These are phyloP conservation scores for Sparassis latifolia DNA, from an alignment of 1,284 basidiomycete genomes.

Conservation along the genomic window DNA sequence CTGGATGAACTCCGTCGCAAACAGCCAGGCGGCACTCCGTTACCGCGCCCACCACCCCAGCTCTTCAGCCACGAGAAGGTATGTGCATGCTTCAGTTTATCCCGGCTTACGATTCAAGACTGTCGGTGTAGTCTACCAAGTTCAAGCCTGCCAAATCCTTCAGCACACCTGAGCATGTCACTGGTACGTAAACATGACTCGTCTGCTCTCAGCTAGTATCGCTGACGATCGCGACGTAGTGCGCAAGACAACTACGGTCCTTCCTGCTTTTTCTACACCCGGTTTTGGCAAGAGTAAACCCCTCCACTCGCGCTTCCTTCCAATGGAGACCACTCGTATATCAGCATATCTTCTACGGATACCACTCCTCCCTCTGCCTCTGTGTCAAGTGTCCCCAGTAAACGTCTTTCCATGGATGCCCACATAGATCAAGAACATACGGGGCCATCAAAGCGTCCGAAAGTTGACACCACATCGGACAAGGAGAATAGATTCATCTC, in stretches of 20 bases:
- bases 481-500: slow-evolving; percentile 22
- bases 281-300: slow-evolving; percentile 23
- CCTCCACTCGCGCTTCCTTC: slow-evolving; percentile 3
- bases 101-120: neutral
- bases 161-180: slow-evolving; percentile 7
- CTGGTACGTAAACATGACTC: slow-evolving; percentile 8
- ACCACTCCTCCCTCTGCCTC: slow-evolving; percentile 13
- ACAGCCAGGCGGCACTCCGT: slow-evolving; percentile 3
- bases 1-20: slow-evolving; percentile 24
- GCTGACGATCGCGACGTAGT: slow-evolving; percentile 4
- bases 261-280: slow-evolving; percentile 25
- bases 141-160: slow-evolving; percentile 27
- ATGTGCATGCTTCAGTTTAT: neutral
- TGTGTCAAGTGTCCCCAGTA: slow-evolving; percentile 17
- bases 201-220: neutral
- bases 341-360: slow-evolving; percentile 15
- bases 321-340: slow-evolving; percentile 5
- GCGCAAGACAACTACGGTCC: slow-evolving; percentile 9
- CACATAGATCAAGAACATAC: slow-evolving; percentile 7
- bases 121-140: slow-evolving; percentile 14
- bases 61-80: slow-evolving; percentile 13
- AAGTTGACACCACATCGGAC: slow-evolving; percentile 11
- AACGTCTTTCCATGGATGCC: slow-evolving; percentile 20
- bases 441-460: slow-evolving; percentile 20
- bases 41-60: slow-evolving; percentile 7